Evolutionary conservation across 139 green algal species (phyloP).

Genomic region (Asterochloris erici): DNA sequence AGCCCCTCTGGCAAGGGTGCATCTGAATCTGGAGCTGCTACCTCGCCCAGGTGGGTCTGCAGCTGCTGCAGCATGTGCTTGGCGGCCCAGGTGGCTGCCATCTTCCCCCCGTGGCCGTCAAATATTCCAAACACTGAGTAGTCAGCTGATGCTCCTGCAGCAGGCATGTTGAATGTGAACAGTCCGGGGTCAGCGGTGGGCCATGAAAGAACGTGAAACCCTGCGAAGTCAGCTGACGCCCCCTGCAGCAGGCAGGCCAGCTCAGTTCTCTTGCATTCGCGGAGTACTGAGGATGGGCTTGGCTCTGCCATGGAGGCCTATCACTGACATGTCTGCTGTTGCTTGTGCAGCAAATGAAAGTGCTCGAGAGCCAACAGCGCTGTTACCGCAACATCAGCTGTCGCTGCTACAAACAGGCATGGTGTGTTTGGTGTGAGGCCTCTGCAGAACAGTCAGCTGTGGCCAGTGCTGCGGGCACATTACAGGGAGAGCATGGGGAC

Average conservation of each 20-base stretch:
- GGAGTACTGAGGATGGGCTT: background rate
- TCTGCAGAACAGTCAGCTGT: background rate
- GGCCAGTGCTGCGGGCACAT: background rate
- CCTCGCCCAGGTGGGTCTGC: conserved; percentile 14
- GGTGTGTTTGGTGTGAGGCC: background rate
- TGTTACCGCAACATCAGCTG: too few relatives aligned
- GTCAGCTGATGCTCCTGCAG: background rate
- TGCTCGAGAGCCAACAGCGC: too few relatives aligned
- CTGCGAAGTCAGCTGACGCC: background rate
- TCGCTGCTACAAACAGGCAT: background rate
- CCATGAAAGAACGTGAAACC: background rate
- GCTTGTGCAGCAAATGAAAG: too few relatives aligned
- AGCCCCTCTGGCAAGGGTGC: background rate
- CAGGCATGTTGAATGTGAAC: background rate
- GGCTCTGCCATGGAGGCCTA: background rate
- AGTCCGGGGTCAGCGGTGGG: background rate
- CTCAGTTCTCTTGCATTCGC: background rate
- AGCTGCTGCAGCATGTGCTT: conserved; percentile 54
- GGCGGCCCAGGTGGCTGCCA: conserved; percentile 41
- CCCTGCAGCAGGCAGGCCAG: background rate
- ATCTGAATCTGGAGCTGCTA: background rate
- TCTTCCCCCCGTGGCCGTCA: conserved; percentile 64
- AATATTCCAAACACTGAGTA: conserved; percentile 53
- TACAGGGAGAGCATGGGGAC: background rate
- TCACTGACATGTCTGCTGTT: too few relatives aligned